phyloP scores from a whole-genome alignment of 1,284 basidiomycete genomes.

The Malassezia restricta region DNA sequence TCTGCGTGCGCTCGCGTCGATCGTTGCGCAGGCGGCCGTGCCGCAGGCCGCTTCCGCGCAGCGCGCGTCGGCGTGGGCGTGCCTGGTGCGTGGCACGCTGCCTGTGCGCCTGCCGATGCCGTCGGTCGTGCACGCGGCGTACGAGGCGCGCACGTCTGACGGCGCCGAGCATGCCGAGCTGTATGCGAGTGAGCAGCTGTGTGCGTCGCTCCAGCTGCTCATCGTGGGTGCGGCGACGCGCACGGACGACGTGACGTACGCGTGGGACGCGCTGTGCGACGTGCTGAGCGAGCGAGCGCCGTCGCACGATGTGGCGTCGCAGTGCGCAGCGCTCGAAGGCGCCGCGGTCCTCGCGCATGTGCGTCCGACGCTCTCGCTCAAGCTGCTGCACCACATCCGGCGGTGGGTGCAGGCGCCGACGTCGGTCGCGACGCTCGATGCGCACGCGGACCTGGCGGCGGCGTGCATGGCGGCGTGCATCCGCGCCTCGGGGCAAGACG shows the following conservation, averaged over 20 bases:
- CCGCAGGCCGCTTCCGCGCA: neutral
- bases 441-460: conserved; percentile 69
- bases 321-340: conserved; percentile 72
- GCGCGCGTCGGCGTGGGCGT: conserved; percentile 1
- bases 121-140: conserved; percentile 23
- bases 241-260: conserved; percentile 52
- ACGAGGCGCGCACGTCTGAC: neutral
- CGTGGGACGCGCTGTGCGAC: conserved; percentile 61
- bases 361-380: conserved; percentile 64
- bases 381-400: conserved; percentile 68
- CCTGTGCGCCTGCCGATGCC: conserved; percentile 63
- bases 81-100: conserved; percentile 52
- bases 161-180: conserved; percentile 16
- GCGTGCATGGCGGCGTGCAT: conserved; percentile 81
- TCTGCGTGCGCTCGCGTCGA: conserved; percentile 69
- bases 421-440: conserved; percentile 47
- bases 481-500: conserved; percentile 70
- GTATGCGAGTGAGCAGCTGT: conserved; percentile 28
- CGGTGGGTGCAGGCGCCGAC: conserved; percentile 59
- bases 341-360: conserved; percentile 69
- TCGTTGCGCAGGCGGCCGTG: conserved; percentile 62
- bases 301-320: conserved; percentile 65
- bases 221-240: conserved; percentile 69
- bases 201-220: conserved; percentile 61
- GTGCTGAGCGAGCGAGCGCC: conserved; percentile 71